Conservation (phyloP, 2,329 filamentous ascomycete genomes). For the Parasarocladium wereldwijsianum region DNA sequence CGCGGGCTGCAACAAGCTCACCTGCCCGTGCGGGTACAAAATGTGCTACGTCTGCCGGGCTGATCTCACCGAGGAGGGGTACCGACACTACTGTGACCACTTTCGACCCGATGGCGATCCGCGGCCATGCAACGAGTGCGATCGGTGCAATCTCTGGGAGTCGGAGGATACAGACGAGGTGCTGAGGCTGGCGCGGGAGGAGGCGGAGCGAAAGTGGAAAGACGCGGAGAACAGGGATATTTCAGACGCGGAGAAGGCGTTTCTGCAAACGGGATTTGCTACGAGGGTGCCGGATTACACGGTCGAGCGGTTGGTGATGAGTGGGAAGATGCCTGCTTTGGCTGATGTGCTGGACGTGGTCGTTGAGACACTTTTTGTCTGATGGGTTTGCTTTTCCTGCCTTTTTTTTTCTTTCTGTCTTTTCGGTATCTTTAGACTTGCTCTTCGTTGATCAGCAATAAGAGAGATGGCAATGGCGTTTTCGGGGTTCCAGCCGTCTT, state of each 20-base stretch:
- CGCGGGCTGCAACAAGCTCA: slow-evolving; percentile 91
- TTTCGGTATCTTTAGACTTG: too few relatives aligned
- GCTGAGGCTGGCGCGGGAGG: slow-evolving; percentile 51
- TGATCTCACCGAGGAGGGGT: slow-evolving; percentile 60
- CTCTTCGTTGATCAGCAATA: too few relatives aligned
- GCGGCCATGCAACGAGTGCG: slow-evolving; percentile 61
- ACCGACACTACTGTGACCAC: slow-evolving; percentile 91
- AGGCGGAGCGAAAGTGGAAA: slow-evolving; percentile 59
- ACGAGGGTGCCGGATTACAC: slow-evolving; percentile 11
- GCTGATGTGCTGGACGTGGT: slow-evolving; percentile 30
- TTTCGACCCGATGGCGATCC: slow-evolving; percentile 69
- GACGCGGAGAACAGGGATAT: slow-evolving; percentile 46
- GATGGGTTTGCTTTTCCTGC: not conserved
- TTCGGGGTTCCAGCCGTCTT: too few relatives aligned
- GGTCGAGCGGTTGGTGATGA: slow-evolving; percentile 17
- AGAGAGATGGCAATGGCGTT: slow-evolving; percentile 4
- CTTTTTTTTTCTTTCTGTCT: slow-evolving; percentile 1
- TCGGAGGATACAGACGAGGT: slow-evolving; percentile 58
- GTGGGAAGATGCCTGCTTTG: slow-evolving; percentile 21
- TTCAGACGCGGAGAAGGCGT: slow-evolving; percentile 37
- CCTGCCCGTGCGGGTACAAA: slow-evolving; percentile 86
- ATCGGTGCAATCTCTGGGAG: slow-evolving; percentile 66
- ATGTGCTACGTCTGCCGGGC: slow-evolving; percentile 97
- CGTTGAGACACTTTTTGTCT: slow-evolving; percentile 28
- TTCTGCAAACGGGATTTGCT: slow-evolving; percentile 39